Base-by-base conservation (phyloP, 345 rosid species). In the Brassica carinata region DNA sequence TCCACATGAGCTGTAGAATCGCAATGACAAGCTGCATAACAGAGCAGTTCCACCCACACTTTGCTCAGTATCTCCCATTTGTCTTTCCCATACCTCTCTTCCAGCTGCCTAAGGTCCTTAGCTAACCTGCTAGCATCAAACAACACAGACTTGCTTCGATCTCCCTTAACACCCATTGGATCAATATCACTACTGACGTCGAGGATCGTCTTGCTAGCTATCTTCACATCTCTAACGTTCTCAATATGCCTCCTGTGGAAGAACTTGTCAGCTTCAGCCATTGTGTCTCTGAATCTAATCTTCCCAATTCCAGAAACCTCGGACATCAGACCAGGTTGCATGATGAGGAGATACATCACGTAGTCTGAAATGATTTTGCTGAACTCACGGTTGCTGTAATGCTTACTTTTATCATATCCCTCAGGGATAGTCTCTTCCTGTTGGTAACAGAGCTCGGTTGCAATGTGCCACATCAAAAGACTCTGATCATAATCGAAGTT, bases 41-140 rank as follows among this genome's bases (percentile, higher is more conserved):
- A 85, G 53, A 87, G 36, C 58, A 90, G 27, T 30, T 94, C 95
- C 33, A 90, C 87, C 97, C 97, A 93, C 18, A 91, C 83, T 65
- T 66, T 73, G 81, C 90, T 80, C 61, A 89, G 1, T 58, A 87
- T 48, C 71, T 85, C 58, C 98, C 94, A 93, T 73, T 85, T 89
- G 38, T 77, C 30, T 61, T 23, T 57, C 0, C 8, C 7, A 19
- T 38, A 0, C 2, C 4, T 57, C 26, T 43, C n/a, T 64, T 86
- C 81, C 74, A 86, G 3, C 5, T 3, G 55, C 6, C 2, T 0
- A 7, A 91, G 86, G 6, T 85, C 85, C 63, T 90, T 83, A 0
- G 95, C 94, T 76, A 94, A 36, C 85, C 81, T 85, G 10, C 91
- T 75, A 1, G 86, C 91, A 45, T 90, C 89, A 59, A 89, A 87